A percentile compares a stretch with the other conserved stretches of the same genome.
phyloP scores from a whole-genome alignment of 2,329 filamentous ascomycete genomes.

The Trichophyton mentagrophytes region DNA sequence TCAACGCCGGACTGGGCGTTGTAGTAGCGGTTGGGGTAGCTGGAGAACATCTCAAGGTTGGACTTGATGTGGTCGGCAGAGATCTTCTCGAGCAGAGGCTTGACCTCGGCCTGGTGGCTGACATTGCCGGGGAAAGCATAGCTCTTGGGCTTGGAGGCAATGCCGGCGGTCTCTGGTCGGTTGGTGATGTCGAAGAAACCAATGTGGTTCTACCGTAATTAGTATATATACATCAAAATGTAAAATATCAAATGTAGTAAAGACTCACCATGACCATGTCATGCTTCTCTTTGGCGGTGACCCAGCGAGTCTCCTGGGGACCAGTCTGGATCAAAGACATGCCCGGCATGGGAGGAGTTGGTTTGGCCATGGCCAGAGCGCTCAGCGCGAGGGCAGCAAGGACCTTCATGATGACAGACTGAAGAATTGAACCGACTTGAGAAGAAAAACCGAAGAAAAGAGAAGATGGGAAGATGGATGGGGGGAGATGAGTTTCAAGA shows the following conservation, averaged over 20 bases:
- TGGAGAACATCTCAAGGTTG: constrained; percentile 59
- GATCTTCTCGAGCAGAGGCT: constrained; percentile 54
- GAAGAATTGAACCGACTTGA: background rate
- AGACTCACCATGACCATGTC: constrained; percentile 58
- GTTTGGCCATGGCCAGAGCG: constrained; percentile 22
- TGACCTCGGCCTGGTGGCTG: constrained; percentile 52
- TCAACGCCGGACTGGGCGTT: constrained; percentile 53
- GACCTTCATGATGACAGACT: constrained; percentile 25
- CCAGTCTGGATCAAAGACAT: constrained; percentile 65
- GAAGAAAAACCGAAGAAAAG: background rate
- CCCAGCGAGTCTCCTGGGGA: constrained; percentile 69
- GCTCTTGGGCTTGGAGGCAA: background rate
- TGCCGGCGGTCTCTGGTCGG: constrained; percentile 14
- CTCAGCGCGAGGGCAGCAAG: constrained; percentile 24
- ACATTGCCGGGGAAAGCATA: constrained; percentile 52
- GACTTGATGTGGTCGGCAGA: constrained; percentile 62
- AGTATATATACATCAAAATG: too few relatives aligned
- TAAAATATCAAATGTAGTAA: background rate
- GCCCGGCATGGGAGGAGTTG: background rate
- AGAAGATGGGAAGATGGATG: background rate
- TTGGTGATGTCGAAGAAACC: constrained; percentile 94
- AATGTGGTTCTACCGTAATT: constrained; percentile 51
- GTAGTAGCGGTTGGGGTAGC: constrained; percentile 46
- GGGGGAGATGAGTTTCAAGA: background rate
- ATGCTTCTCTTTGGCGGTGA: constrained; percentile 94